Base-by-base conservation (phyloP, 805 yeast genomes). In the Candida sakaeoensis region DNA sequence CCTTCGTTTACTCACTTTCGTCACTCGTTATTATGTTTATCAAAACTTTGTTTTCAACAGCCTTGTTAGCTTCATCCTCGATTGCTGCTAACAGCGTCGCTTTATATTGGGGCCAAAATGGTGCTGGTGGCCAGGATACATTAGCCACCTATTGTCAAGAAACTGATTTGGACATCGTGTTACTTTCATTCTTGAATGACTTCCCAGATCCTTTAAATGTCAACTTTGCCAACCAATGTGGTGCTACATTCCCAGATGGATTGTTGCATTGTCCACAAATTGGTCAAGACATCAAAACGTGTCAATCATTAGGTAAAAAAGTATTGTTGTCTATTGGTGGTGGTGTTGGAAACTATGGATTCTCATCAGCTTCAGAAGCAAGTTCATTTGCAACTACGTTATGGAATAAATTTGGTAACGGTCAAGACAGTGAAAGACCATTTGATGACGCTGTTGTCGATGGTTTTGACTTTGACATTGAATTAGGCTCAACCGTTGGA, bases 301-400 rank as follows among this genome's bases (percentile, higher is more conserved):
- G 96, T 62, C 96, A 88, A 63, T 55, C 63, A 2, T 51, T 66
- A 9, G 96, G 95, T 41, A 85, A 84, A 51, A 84, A 79, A 49
- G 80, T 88, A 6, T 53, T 88, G 17, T 57, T 88, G 9, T 85
- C 95, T 1, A 54, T 89, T 25, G 87, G 88, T 24, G 68, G 69
- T 36, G 42, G 45, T 8, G 23, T 15, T 29, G 55, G 55, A 24
- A 32, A 26, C 22, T 79, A 79, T 50, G 82, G 83, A 0, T 78
- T 82, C 50, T 37, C 58, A 3, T 52, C 63, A 27, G 79, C 75
- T 39, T 37, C 62, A 1, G 72, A 69, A 26, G 96, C 87, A 33
- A 74, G 72, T 48, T 58, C 50, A 2, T 77, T 75, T 51, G 89
- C 66, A 8, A 35, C 45, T 15, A 48, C 59, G 21, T 52, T 68